phyloP scores from a whole-genome alignment of 352 stramenopile genomes.

The Globisporangium cystogenes region DNA sequence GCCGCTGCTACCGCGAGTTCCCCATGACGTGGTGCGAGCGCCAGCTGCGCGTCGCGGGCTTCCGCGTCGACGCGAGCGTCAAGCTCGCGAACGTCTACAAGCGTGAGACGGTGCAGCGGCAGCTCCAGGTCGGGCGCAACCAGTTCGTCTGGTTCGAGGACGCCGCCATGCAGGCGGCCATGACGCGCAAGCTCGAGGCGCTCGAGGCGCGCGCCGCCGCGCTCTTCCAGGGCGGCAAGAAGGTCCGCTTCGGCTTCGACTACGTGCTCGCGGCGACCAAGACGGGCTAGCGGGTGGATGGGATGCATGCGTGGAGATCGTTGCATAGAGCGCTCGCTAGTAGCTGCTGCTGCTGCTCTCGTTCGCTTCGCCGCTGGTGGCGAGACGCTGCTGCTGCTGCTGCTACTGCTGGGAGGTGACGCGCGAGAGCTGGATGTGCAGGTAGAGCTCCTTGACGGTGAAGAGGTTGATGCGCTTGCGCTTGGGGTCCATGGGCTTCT shows the following conservation, averaged over 20 bases:
- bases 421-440: constrained; percentile 40
- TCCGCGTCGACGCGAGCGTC: constrained; percentile 46
- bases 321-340: neutral
- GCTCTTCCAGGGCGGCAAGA: constrained; percentile 55
- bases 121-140: constrained; percentile 84
- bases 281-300: neutral
- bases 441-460: constrained; percentile 65
- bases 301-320: neutral
- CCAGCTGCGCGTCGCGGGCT: constrained; percentile 52
- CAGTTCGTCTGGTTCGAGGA: constrained; percentile 49
- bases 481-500: constrained; percentile 62
- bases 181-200: constrained; percentile 9
- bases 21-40: constrained; percentile 84
- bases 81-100: constrained; percentile 88
- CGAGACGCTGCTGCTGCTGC: neutral
- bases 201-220: constrained; percentile 10
- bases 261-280: constrained; percentile 77
- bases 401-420: no score
- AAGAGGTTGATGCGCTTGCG: constrained; percentile 67
- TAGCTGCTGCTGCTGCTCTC: neutral
- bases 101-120: constrained; percentile 74
- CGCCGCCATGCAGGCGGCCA: constrained; percentile 9
- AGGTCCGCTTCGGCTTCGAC: constrained; percentile 82
- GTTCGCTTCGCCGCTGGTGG: constrained; percentile 2
- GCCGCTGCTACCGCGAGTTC: constrained; percentile 90